These are phyloP conservation scores for Psilocybe mexicana DNA, from an alignment of 1,284 basidiomycete species.

Conservation along the genomic window DNA sequence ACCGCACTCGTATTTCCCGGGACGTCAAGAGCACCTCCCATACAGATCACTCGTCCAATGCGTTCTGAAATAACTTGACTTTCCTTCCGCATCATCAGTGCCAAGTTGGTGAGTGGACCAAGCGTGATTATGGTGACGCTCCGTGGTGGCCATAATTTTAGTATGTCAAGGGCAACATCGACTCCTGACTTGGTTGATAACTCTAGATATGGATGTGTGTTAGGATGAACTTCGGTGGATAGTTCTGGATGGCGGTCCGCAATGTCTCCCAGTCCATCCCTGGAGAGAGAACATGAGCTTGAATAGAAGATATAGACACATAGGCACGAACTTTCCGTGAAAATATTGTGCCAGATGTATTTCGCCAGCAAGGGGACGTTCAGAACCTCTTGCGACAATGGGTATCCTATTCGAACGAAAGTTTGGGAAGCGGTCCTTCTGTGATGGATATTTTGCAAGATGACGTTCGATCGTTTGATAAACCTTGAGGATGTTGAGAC, in stretches of 20 bases:
- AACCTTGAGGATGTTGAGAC: slow-evolving; percentile 76
- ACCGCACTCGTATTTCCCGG: slow-evolving; percentile 87
- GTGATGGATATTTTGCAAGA: slow-evolving; percentile 57
- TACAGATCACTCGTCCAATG: slow-evolving; percentile 78
- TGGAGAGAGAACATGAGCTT: slow-evolving; percentile 28
- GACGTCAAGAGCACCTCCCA: slow-evolving; percentile 96
- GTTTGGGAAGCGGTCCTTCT: slow-evolving; percentile 62
- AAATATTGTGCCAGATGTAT: slow-evolving; percentile 87
- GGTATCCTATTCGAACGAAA: slow-evolving; percentile 51
- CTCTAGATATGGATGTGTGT: slow-evolving; percentile 49
- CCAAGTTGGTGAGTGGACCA: slow-evolving; percentile 89
- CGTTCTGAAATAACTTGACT: slow-evolving; percentile 56
- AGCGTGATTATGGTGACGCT: slow-evolving; percentile 84
- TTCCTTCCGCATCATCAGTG: slow-evolving; percentile 63
- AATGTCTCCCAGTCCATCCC: slow-evolving; percentile 83
- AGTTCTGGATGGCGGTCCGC: slow-evolving; percentile 76
- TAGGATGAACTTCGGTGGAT: slow-evolving; percentile 33
- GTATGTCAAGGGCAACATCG: slow-evolving; percentile 69
- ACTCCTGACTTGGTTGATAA: slow-evolving; percentile 51
- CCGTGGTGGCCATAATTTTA: slow-evolving; percentile 57
- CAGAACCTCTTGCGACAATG: slow-evolving; percentile 66
- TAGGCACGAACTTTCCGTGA: slow-evolving; percentile 57
- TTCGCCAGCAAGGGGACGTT: slow-evolving; percentile 77
- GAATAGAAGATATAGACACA: not conserved
- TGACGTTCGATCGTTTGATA: slow-evolving; percentile 75